Evolutionary conservation across 2,329 filamentous ascomycete species (phyloP).

Genomic region (Alternaria sp.): DNA sequence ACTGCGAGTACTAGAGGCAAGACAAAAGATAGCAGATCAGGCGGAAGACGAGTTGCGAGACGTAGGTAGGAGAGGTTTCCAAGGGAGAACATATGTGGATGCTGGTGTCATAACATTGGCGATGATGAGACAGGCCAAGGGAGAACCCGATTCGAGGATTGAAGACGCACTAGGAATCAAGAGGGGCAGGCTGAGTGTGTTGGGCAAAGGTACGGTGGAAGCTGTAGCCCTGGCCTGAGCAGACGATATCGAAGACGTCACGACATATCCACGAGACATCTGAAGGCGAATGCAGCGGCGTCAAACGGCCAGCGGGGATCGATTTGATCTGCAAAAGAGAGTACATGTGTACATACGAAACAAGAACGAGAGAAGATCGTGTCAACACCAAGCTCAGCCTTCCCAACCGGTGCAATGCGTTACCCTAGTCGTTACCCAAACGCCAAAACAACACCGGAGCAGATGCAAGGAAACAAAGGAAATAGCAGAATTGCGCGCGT

Average conservation of each 20-base stretch:
- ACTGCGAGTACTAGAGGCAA: slow-evolving; percentile 61
- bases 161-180: slow-evolving; percentile 45
- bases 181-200: slow-evolving; percentile 42
- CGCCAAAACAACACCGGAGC: slow-evolving; percentile 29
- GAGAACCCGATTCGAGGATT: slow-evolving; percentile 43
- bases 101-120: slow-evolving; percentile 52
- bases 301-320: slow-evolving; percentile 15
- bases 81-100: slow-evolving; percentile 57
- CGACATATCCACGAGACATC: neutral
- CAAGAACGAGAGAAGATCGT: slow-evolving; percentile 20
- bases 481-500: slow-evolving; percentile 15
- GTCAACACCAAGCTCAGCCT: slow-evolving; percentile 14
- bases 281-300: neutral
- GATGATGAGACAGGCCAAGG: slow-evolving; percentile 42
- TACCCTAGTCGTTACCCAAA: slow-evolving; percentile 31
- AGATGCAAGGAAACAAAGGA: slow-evolving; percentile 10
- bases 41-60: slow-evolving; percentile 64
- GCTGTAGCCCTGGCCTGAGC: slow-evolving; percentile 30
- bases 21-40: slow-evolving; percentile 60
- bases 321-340: slow-evolving; percentile 25
- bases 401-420: slow-evolving; percentile 32
- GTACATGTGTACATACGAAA: slow-evolving; percentile 30
- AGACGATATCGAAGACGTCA: slow-evolving; percentile 3
- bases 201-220: slow-evolving; percentile 37
- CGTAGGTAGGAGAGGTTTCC: slow-evolving; percentile 52